Conservation (phyloP, 2,329 filamentous ascomycete species). For the Colletotrichum sp. region DNA sequence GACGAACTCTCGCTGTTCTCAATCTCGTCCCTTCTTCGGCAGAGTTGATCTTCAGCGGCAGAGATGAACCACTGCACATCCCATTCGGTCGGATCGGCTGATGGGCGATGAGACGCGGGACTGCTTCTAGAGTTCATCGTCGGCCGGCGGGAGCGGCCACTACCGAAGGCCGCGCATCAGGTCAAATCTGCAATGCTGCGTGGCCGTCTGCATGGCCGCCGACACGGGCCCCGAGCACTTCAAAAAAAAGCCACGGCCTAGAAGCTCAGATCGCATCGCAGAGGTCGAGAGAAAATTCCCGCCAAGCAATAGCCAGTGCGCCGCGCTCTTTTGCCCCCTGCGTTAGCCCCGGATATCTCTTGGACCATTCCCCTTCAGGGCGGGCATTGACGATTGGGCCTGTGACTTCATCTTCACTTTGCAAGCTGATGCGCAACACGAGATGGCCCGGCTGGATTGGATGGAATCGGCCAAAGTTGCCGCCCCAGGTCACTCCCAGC, state of each 20-base stretch:
- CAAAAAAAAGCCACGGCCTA: background rate
- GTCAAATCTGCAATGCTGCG: background rate
- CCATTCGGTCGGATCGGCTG: background rate
- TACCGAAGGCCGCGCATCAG: background rate
- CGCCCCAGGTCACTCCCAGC: background rate
- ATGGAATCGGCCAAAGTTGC: background rate
- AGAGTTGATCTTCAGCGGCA: background rate
- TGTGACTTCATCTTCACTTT: background rate
- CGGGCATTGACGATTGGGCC: background rate
- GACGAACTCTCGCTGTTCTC: background rate
- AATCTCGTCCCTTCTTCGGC: background rate
- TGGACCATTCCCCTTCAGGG: background rate
- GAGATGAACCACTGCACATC: background rate
- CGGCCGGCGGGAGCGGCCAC: background rate
- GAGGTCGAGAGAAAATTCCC: background rate
- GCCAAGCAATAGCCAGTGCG: background rate
- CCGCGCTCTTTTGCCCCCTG: background rate
- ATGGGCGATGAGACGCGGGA: background rate
- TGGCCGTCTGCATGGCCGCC: background rate
- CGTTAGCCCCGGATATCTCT: background rate
- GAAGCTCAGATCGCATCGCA: background rate
- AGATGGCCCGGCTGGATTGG: background rate
- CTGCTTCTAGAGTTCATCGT: background rate
- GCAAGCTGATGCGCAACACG: background rate
- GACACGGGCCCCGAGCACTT: background rate